These are phyloP conservation scores for Termitomyces sp. DNA, from an alignment of 1,284 basidiomycete genomes.

Conservation along the genomic window DNA sequence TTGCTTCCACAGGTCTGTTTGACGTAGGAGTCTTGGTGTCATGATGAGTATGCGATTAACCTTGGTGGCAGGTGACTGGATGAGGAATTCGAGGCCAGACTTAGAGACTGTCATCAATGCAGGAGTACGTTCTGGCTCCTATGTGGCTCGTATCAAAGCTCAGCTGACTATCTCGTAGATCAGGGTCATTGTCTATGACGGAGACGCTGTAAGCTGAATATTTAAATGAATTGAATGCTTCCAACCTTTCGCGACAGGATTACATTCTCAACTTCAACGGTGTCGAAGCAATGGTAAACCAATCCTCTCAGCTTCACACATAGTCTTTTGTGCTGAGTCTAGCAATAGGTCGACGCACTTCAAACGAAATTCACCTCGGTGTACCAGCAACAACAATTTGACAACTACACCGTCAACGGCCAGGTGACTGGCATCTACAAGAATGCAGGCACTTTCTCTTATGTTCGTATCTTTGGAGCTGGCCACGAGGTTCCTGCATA, in stretches of 20 bases:
- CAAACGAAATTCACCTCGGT: constrained; percentile 34
- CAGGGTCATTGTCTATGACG: constrained; percentile 47
- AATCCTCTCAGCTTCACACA: constrained; percentile 11
- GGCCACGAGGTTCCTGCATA: constrained; percentile 53
- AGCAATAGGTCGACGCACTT: constrained; percentile 38
- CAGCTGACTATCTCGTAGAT: constrained; percentile 23
- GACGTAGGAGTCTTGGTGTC: not conserved
- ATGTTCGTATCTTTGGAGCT: constrained; percentile 50
- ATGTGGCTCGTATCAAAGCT: not conserved
- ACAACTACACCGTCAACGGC: constrained; percentile 48
- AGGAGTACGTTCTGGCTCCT: constrained; percentile 36
- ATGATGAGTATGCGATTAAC: not conserved
- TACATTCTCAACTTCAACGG: constrained; percentile 58
- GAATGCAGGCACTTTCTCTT: constrained; percentile 58
- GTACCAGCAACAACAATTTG: constrained; percentile 38
- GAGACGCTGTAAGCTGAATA: constrained; percentile 44
- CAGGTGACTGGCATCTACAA: constrained; percentile 49
- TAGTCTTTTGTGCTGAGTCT: constrained; percentile 6
- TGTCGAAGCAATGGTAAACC: constrained; percentile 54
- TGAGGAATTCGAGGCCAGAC: constrained; percentile 51
- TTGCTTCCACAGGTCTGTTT: constrained; percentile 40
- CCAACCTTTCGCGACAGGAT: constrained; percentile 30
- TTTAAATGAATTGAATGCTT: not conserved
- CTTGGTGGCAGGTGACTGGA: constrained; percentile 49
- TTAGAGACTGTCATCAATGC: constrained; percentile 57